Evolutionary conservation across 768 basidiomycete genomes (phyloP).

Genomic region (Leccinum truebloodii): DNA sequence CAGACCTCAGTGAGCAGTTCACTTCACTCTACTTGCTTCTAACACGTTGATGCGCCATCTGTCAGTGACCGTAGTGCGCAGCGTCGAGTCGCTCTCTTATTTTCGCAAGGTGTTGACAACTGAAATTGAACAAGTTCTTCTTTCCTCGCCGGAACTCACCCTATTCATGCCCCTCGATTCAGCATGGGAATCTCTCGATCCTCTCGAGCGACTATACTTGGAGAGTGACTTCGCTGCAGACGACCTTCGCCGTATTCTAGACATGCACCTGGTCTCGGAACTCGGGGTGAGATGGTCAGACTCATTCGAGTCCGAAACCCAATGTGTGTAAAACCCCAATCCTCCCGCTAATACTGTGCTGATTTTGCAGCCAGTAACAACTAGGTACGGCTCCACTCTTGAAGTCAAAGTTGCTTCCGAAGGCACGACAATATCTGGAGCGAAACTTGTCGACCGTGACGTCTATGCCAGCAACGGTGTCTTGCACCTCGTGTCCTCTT

Average conservation of each 20-base stretch:
- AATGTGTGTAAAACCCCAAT: slow-evolving; percentile 45
- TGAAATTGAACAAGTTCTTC: slow-evolving; percentile 56
- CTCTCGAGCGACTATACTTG: slow-evolving; percentile 81
- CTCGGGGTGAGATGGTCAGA: slow-evolving; percentile 67
- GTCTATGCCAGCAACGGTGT: slow-evolving; percentile 96
- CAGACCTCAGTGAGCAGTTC: slow-evolving; percentile 61
- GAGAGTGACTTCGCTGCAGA: slow-evolving; percentile 84
- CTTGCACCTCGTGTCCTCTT: slow-evolving; percentile 81
- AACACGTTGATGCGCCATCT: slow-evolving; percentile 1
- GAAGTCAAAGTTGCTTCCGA: slow-evolving; percentile 56
- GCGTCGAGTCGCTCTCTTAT: slow-evolving; percentile 66
- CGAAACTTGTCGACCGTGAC: slow-evolving; percentile 70
- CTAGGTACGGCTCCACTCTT: slow-evolving; percentile 65
- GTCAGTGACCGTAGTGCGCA: slow-evolving; percentile 60
- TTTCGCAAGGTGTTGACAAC: slow-evolving; percentile 71
- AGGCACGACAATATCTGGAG: slow-evolving; percentile 55
- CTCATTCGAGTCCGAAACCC: slow-evolving; percentile 50
- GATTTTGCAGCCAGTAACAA: slow-evolving; percentile 55
- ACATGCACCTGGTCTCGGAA: slow-evolving; percentile 70
- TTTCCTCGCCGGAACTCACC: slow-evolving; percentile 72
- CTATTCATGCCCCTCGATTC: slow-evolving; percentile 85
- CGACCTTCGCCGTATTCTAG: slow-evolving; percentile 76
- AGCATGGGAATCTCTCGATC: slow-evolving; percentile 80
- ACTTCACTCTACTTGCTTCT: neutral
- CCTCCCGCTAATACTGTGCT: slow-evolving; percentile 7